phyloP scores from a whole-genome alignment of 2,329 filamentous ascomycete species.

The Trichoderma oligosporum region DNA sequence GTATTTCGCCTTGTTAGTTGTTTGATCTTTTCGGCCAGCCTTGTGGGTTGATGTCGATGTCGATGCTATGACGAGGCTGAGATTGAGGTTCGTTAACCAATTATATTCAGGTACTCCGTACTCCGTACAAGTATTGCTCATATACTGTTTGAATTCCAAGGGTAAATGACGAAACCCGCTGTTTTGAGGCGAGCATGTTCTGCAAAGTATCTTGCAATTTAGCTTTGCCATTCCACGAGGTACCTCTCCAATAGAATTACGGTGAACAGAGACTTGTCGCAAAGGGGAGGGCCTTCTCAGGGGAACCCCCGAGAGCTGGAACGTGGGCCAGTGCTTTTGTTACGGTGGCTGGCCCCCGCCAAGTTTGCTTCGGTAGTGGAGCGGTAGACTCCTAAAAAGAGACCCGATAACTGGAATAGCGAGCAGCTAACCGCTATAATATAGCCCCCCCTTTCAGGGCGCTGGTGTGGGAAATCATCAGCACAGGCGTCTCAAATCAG shows the following conservation, averaged over 20 bases:
- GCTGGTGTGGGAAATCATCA: slow-evolving; percentile 3
- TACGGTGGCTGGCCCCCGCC: background rate
- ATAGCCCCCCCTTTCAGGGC: slow-evolving; percentile 13
- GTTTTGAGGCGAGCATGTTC: background rate
- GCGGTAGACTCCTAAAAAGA: background rate
- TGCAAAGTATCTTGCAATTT: slow-evolving; percentile 4
- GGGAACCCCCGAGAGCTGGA: slow-evolving; percentile 15
- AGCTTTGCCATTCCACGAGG: slow-evolving; percentile 4
- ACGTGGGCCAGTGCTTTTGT: slow-evolving; percentile 10
- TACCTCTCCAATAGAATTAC: background rate
- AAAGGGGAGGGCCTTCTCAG: slow-evolving; percentile 6
- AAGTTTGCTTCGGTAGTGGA: background rate
- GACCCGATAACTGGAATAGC: background rate
- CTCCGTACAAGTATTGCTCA: background rate
- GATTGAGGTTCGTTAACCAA: background rate
- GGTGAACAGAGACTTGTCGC: slow-evolving; percentile 5
- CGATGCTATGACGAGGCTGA: slow-evolving; percentile 12
- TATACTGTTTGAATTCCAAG: slow-evolving; percentile 13
- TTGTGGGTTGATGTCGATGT: too few relatives aligned
- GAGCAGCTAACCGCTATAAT: background rate
- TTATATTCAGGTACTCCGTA: background rate
- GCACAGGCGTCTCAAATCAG: slow-evolving; percentile 2
- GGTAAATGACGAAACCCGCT: background rate
- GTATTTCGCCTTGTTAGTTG: background rate
- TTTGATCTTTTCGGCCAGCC: background rate